These are phyloP conservation scores for Handroanthus guayacan DNA, from an alignment of 257 asterid genomes.

Conservation along the genomic window DNA sequence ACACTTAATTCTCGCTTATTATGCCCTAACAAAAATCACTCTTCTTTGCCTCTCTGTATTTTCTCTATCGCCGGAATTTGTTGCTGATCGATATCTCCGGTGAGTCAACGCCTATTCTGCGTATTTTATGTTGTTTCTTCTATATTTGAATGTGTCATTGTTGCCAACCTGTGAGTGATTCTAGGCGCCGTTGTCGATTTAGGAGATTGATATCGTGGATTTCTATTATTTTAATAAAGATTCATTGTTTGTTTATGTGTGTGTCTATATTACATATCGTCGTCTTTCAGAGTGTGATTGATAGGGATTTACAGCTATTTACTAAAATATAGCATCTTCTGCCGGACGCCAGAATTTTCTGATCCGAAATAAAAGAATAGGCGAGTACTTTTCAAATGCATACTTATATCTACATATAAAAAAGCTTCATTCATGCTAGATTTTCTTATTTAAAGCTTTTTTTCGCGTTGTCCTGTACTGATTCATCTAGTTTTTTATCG, in stretches of 20 bases:
- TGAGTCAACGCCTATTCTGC: not conserved
- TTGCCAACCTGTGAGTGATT: slow-evolving; percentile 15
- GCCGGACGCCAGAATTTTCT: slow-evolving; percentile 24
- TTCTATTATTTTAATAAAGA: slow-evolving; percentile 7
- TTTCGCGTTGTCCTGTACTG: not conserved
- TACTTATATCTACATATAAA: not conserved
- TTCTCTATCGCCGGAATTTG: no score
- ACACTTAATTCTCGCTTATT: no score
- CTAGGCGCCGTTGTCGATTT: not conserved
- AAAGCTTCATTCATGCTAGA: not conserved
- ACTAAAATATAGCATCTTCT: slow-evolving; percentile 17
- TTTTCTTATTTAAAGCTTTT: not conserved
- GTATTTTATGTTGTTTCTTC: not conserved
- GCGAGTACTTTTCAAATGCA: not conserved
- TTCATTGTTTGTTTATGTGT: not conserved
- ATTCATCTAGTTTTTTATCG: not conserved
- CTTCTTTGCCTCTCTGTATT: no score
- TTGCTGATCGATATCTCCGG: no score
- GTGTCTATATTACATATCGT: not conserved
- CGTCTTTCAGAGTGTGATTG: not conserved
- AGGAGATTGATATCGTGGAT: slow-evolving; percentile 16
- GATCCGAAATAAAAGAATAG: not conserved
- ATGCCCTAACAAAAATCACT: no score
- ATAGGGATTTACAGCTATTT: not conserved
- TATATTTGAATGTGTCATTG: not conserved